Conservation (phyloP, 495 filamentous ascomycete species). For the Apodospora peruviana region DNA sequence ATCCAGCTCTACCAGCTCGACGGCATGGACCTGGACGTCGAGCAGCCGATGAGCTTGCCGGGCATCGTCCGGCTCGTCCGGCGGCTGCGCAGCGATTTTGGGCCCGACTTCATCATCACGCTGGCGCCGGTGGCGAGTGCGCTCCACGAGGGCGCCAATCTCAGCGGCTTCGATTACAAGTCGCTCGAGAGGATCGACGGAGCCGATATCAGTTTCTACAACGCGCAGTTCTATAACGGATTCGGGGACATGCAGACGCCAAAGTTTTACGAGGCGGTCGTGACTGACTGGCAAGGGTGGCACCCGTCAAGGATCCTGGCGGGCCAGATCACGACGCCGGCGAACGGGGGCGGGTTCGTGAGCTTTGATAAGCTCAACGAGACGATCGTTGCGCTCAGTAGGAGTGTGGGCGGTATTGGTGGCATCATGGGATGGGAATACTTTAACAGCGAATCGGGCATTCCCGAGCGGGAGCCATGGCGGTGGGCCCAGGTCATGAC, state of each 20-base stretch:
- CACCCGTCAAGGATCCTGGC: slow-evolving; percentile 60
- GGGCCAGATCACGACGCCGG: slow-evolving; percentile 66
- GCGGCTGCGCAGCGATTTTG: slow-evolving; percentile 66
- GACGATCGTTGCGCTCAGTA: slow-evolving; percentile 40
- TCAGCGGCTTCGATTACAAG: slow-evolving; percentile 72
- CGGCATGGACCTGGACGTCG: slow-evolving; percentile 79
- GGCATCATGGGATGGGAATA: slow-evolving; percentile 89
- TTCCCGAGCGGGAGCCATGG: slow-evolving; percentile 57
- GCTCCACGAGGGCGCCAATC: slow-evolving; percentile 50
- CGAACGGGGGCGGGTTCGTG: slow-evolving; percentile 52
- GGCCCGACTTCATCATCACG: slow-evolving; percentile 65
- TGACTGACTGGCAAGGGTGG: slow-evolving; percentile 57
- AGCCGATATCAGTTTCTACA: slow-evolving; percentile 63
- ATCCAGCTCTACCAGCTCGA: slow-evolving; percentile 55
- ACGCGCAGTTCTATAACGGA: slow-evolving; percentile 79
- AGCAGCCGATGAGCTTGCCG: slow-evolving; percentile 64
- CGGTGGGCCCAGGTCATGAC: slow-evolving; percentile 62
- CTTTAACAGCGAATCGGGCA: slow-evolving; percentile 63
- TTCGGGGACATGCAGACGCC: slow-evolving; percentile 62
- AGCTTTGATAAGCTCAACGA: slow-evolving; percentile 26
- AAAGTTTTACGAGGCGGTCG: slow-evolving; percentile 56
- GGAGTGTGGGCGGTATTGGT: slow-evolving; percentile 58
- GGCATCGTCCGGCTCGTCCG: slow-evolving; percentile 70
- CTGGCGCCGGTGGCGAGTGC: slow-evolving; percentile 75
- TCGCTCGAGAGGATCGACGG: slow-evolving; percentile 45